A percentile compares a stretch with the other conserved stretches of the same genome.
Conservation (phyloP, 306 rosid genomes). For the Malus sieversii region DNA sequence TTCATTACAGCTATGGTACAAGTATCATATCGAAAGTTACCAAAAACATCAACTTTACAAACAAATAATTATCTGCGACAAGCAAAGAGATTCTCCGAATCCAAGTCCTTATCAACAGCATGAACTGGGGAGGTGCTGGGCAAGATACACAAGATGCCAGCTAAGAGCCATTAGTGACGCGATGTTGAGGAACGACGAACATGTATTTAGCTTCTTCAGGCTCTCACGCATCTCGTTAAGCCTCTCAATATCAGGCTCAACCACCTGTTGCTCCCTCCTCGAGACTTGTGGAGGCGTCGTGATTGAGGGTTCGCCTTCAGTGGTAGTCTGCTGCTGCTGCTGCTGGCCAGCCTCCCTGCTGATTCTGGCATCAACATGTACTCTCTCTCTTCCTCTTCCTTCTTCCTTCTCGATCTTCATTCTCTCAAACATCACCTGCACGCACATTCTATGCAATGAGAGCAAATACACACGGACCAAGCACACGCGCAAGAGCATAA, state of each 20-base stretch:
- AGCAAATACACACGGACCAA: background rate
- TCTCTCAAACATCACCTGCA: constrained; percentile 68
- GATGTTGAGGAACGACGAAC: constrained; percentile 50
- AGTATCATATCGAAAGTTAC: background rate
- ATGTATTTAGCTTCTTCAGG: constrained; percentile 59
- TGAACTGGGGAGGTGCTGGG: constrained; percentile 20
- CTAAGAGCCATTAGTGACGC: constrained; percentile 54
- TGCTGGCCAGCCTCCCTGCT: constrained; percentile 1
- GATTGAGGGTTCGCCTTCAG: background rate
- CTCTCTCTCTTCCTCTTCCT: constrained; percentile 65
- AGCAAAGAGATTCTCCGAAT: background rate
- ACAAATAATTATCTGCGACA: background rate
- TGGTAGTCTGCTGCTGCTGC: constrained; percentile 1
- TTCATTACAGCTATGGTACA: background rate
- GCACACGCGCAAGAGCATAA: background rate
- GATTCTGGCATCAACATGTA: background rate
- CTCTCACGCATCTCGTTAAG: constrained; percentile 21
- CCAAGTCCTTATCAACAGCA: background rate
- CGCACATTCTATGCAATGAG: background rate
- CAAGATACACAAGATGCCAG: constrained; percentile 61
- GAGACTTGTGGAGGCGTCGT: background rate
- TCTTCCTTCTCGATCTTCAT: constrained; percentile 69
- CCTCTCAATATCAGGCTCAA: constrained; percentile 24
- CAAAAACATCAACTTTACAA: background rate
- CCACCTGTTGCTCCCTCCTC: constrained; percentile 17